Evolutionary conservation across 2,329 filamentous ascomycete species (phyloP), one percentile per base, ranked within the genome.

Genomic region (Aspergillus bombycis): DNA sequence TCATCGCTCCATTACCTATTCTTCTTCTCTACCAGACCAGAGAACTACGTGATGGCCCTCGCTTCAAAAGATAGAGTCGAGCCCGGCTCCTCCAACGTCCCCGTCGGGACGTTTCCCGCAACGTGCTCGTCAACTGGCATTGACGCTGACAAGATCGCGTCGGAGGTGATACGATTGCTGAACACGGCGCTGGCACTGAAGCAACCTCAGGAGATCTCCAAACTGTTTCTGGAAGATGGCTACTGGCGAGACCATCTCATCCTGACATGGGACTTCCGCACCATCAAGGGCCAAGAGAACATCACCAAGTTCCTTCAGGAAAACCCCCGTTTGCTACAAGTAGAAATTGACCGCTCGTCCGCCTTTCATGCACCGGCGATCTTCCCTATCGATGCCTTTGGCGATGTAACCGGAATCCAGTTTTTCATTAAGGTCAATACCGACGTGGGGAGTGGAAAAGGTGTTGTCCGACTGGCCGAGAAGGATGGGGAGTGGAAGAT

Each of bases 201-300:
- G 9, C 74, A 83, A 53, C 71, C 73, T 36, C 62, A 70, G 1
- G 71, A 74, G 0, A 60, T 82, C 8, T 73, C 77, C 0, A 65
- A 74, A 5, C 77, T 87, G 0, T 87, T 88, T 67, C 67, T 83
- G 3, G 75, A 82, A 12, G 79, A 83, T 43, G 79, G 82, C 26
- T 87, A 84, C 70, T 89, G 85, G 85, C 79, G 86, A 43, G 87
- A 89, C 68, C 83, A 88, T 60, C 79, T 89, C 4, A 82, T 78
- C 8, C 70, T 88, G 11, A 82, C 84, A 0, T 88, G 85, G 82
- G 81, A 85, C 38, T 79, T 87, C 28, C 84, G 80, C 41, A 89
- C 86, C 0, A 68, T 85, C n/a, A 81, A 83, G 65, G 81, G 82
- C 14, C 71, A 74, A 54, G 66, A 80, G 57, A 78, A 77, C 34